phyloP scores from a whole-genome alignment of 1,284 basidiomycete species.

The Lignosus rhinocerotis region DNA sequence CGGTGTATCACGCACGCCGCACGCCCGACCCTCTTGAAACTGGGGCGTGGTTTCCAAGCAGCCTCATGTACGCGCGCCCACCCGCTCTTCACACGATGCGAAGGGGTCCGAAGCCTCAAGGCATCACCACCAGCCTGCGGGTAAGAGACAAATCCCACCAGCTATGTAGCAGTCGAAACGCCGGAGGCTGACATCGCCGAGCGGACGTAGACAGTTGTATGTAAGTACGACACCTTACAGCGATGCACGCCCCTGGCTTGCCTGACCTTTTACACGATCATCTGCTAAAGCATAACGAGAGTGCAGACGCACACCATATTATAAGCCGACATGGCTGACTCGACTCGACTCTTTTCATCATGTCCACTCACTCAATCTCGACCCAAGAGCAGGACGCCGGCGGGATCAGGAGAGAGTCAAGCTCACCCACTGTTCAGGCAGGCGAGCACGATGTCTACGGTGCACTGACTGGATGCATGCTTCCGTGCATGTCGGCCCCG shows the following conservation, averaged over 20 bases:
- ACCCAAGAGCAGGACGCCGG: background rate
- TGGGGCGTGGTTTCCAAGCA: background rate
- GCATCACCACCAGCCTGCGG: constrained; percentile 2
- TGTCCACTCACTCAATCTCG: background rate
- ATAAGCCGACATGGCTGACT: background rate
- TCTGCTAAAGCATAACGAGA: background rate
- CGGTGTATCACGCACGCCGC: constrained; percentile 1
- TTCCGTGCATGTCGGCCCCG: no score
- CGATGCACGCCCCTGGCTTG: background rate
- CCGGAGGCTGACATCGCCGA: background rate
- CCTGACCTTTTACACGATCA: background rate
- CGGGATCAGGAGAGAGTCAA: background rate
- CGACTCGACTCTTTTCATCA: background rate
- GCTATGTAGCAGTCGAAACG: background rate
- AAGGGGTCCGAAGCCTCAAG: constrained; percentile 2
- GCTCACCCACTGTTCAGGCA: no score
- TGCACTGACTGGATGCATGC: no score
- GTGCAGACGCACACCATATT: background rate
- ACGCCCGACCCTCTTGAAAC: background rate
- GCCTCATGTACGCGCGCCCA: constrained; percentile 1
- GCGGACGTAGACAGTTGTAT: background rate
- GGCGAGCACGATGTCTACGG: no score
- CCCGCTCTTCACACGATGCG: background rate
- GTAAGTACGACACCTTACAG: background rate
- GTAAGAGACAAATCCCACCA: background rate